These are phyloP conservation scores for Lithospermum erythrorhizon DNA, from an alignment of 257 asterid species.

Conservation along the genomic window DNA sequence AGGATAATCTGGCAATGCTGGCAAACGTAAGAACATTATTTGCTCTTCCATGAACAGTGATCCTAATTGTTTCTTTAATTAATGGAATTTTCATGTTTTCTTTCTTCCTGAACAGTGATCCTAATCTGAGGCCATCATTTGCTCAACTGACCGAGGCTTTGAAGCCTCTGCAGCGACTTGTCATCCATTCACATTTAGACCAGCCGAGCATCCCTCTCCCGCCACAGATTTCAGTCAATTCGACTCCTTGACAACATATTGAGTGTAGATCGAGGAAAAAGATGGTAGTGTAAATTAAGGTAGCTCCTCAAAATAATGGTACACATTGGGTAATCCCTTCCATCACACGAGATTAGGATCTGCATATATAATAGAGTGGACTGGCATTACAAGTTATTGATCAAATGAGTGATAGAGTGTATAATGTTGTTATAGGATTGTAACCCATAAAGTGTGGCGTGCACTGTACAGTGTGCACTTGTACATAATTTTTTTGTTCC, in stretches of 20 bases:
- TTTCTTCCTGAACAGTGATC: constrained; percentile 48
- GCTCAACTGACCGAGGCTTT: constrained; percentile 80
- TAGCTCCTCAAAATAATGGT: not conserved
- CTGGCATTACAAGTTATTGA: no score
- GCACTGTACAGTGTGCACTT: not conserved
- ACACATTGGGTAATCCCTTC: not conserved
- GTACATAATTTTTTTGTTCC: not conserved
- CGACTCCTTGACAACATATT: constrained; percentile 34
- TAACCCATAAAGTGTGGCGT: not conserved
- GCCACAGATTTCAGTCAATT: constrained; percentile 51
- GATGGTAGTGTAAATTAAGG: not conserved
- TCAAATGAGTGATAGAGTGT: not conserved
- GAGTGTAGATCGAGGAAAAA: constrained; percentile 5
- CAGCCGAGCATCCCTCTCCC: constrained; percentile 40
- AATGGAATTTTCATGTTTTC: not conserved
- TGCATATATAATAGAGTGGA: not conserved
- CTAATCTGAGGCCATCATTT: constrained; percentile 88
- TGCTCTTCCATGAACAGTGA: constrained; percentile 35
- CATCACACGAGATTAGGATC: not conserved
- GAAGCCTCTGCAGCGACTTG: constrained; percentile 86
- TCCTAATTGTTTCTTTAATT: constrained; percentile 32
- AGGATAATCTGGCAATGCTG: constrained; percentile 97
- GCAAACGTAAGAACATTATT: constrained; percentile 62
- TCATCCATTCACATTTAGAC: constrained; percentile 44
- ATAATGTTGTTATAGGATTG: not conserved